Base-by-base conservation (phyloP, 148 eudicot species). In the Spergularia marina region DNA sequence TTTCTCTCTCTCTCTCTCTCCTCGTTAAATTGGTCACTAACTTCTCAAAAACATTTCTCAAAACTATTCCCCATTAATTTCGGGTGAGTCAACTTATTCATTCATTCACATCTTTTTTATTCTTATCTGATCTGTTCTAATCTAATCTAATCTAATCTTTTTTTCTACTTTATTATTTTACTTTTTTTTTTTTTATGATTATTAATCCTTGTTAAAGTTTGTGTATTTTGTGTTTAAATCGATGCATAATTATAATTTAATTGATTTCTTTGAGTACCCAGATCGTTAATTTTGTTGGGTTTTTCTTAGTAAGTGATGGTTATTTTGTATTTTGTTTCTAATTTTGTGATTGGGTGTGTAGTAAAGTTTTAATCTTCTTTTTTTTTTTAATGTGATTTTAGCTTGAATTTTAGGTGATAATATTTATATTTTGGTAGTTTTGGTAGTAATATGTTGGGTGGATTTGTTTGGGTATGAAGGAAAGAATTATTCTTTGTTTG, bases 61-160 rank as follows among this genome's bases (percentile, higher is more conserved):
- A 62, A 53, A 2, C 20, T 52, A 18, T 18, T 11, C 52, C 52
- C 57, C 73, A 68, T 71, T 53, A 44, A 44, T 52, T 61, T 61
- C 61, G 34, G 80, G 80, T 77, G 74, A 77, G 74, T 77, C 68
- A 61, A 36, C 70, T 13, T 25, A 8, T 40, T 75, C 34, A 13
- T 18, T 52, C 23, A 23, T 23, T 23, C 25, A 23, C 25, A 23
- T 2, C 34, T 20, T 55, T 0, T 69, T 0, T 25, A 0, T 70
- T 6, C 49, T 51, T 52, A n/a, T 62, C 18, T 74, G 76, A 70
- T 70, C 73, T 70, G 1, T 30, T 23, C 16, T 30, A 30, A n/a
- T 62, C 18, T 74, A 68, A 70, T 70, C 73, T 70, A 4, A 53
- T 23, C 16, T 30, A n/a, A n/a, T n/a, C n/a, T n/a, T n/a, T 56